Percentiles rank a stretch among this genome's conserved stretches.
phyloP scores from a whole-genome alignment of 768 basidiomycete genomes.

The Exsudoporus frostii region DNA sequence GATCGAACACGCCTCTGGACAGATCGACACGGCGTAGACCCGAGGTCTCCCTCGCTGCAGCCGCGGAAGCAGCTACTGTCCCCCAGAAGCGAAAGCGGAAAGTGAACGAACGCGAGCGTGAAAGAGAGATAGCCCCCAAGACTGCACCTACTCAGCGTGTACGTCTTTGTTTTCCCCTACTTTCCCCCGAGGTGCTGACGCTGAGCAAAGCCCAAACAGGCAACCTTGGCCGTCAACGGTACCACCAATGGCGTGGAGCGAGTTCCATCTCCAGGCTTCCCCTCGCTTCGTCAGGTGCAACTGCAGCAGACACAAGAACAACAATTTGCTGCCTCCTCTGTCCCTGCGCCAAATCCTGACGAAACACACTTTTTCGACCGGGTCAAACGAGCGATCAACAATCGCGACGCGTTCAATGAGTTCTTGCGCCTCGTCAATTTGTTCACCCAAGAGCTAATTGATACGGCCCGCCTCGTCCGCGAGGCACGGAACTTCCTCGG shows the following conservation, averaged over 20 bases:
- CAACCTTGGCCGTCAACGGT: constrained; percentile 16
- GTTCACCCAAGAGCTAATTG: constrained; percentile 92
- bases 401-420: constrained; percentile 82
- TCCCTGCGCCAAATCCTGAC: constrained; percentile 33
- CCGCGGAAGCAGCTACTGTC: constrained; percentile 36
- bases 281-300: constrained; percentile 21
- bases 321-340: constrained; percentile 15
- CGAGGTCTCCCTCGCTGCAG: constrained; percentile 42
- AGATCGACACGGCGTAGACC: constrained; percentile 43
- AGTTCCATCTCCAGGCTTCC: constrained; percentile 20
- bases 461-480: constrained; percentile 76
- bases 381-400: constrained; percentile 70
- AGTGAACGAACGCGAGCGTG: constrained; percentile 41
- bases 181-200: constrained; percentile 1
- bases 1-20: constrained; percentile 34
- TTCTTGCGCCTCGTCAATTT: constrained; percentile 94
- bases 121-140: constrained; percentile 32
- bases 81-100: constrained; percentile 74
- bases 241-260: constrained; percentile 19
- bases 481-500: constrained; percentile 75
- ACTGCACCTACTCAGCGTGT: constrained; percentile 24
- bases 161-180: constrained; percentile 2
- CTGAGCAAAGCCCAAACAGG: constrained; percentile 23
- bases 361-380: constrained; percentile 90
- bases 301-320: constrained; percentile 24